Evolutionary conservation across 2,329 filamentous ascomycete species (phyloP).

Genomic region (Colletotrichum lentis): DNA sequence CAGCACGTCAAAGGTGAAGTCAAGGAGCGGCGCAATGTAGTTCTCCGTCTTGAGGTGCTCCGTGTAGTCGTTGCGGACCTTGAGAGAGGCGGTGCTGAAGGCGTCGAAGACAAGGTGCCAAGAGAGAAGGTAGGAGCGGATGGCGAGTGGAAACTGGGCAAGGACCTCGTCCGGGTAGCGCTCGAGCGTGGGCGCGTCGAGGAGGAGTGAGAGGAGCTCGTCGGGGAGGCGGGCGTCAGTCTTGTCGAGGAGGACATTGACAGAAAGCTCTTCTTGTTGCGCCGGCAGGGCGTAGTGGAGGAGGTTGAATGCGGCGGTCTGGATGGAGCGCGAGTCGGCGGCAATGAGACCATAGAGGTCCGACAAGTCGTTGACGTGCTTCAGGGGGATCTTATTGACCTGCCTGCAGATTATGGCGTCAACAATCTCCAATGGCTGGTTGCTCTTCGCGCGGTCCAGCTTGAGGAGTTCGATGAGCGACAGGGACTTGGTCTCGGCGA

Average conservation of each 20-base stretch:
- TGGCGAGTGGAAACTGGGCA: slow-evolving; percentile 70
- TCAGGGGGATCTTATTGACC: slow-evolving; percentile 69
- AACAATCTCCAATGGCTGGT: slow-evolving; percentile 77
- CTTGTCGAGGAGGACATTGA: slow-evolving; percentile 79
- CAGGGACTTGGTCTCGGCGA: slow-evolving; percentile 62
- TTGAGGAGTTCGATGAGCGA: slow-evolving; percentile 72
- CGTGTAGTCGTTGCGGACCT: slow-evolving; percentile 82
- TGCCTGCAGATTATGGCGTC: slow-evolving; percentile 77
- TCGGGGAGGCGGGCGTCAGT: slow-evolving; percentile 77
- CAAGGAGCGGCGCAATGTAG: slow-evolving; percentile 73
- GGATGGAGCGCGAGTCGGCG: slow-evolving; percentile 76
- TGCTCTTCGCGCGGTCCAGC: slow-evolving; percentile 52
- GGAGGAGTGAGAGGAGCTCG: slow-evolving; percentile 82
- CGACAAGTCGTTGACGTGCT: slow-evolving; percentile 68
- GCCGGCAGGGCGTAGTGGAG: slow-evolving; percentile 82
- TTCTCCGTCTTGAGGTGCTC: slow-evolving; percentile 79
- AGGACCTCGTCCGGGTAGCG: slow-evolving; percentile 71
- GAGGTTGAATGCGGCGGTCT: slow-evolving; percentile 81
- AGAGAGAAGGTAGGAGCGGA: slow-evolving; percentile 84
- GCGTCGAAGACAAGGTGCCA: slow-evolving; percentile 93
- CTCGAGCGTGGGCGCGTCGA: slow-evolving; percentile 79
- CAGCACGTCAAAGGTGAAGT: slow-evolving; percentile 85
- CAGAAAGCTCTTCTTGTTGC: slow-evolving; percentile 80
- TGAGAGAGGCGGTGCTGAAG: slow-evolving; percentile 79
- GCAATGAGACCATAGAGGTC: slow-evolving; percentile 80